Conservation (phyloP, 129 eudicot genomes). For the Ambrosia trifida region DNA sequence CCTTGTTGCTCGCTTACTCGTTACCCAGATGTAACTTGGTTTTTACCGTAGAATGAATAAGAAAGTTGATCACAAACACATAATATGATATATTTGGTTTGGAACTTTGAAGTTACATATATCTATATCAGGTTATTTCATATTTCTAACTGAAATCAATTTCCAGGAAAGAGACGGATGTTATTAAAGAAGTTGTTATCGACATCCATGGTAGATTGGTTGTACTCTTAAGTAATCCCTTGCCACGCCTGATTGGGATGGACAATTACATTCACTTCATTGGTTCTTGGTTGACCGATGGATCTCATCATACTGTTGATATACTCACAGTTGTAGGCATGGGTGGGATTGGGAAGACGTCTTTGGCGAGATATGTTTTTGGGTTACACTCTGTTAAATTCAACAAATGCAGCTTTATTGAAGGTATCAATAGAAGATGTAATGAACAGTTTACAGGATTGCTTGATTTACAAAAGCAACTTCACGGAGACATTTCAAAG, state of each 20-base stretch:
- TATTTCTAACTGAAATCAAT: background rate
- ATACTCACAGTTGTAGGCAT: slow-evolving; percentile 2
- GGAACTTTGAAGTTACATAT: no score
- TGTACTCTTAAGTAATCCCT: background rate
- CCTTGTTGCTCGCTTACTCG: no score
- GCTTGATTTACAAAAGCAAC: slow-evolving; percentile 1
- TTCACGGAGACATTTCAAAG: background rate
- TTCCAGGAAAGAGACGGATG: background rate
- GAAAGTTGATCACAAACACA: no score
- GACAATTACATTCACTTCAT: background rate
- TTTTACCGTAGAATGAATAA: no score
- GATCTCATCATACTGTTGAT: background rate
- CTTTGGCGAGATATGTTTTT: background rate
- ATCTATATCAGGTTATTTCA: background rate
- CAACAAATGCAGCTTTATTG: slow-evolving; percentile 2
- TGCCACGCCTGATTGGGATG: background rate
- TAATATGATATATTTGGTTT: no score
- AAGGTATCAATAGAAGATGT: background rate
- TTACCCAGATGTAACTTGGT: no score
- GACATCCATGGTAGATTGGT: background rate
- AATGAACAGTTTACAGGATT: background rate
- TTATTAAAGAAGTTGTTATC: background rate
- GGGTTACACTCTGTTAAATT: background rate
- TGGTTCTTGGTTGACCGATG: background rate
- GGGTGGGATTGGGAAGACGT: slow-evolving; percentile 12